Base-by-base conservation (phyloP, 2,329 filamentous ascomycete species). In the Claviceps africana region DNA sequence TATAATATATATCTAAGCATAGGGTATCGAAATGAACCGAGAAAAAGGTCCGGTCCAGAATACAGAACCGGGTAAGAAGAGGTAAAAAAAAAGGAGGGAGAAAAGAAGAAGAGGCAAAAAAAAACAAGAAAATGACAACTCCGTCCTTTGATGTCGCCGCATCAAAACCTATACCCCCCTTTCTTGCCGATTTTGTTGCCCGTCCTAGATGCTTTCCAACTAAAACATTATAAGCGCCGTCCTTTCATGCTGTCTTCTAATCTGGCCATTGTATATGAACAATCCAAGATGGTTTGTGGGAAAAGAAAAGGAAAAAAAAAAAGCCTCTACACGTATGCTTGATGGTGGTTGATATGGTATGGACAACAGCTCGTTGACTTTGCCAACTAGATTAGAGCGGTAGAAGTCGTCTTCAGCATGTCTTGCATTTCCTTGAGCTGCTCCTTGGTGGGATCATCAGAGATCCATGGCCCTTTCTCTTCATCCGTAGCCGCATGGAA, bases 401-500 rank as follows among this genome's bases (percentile, higher is more conserved):
- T 49, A 30, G 56, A 56, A 54, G 55, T 62, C 50, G 58, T 62
- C 49, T 67, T 62, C 54, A 67, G 65, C 59, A 74, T 71, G 60
- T 75, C 70, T 62, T 80, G 75, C 75, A 85, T 78, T 63, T 76
- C 72, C 64, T 77, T 72, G 55, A 81, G 64, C 62, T 84, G 76
- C 54, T 79, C 77, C 52, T 77, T 73, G 2, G 76, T 80, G 3
- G 83, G 78, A 63, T 88, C 85, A 56, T 89, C 83, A 0, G 82
- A 81, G 53, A 89, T 69, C 87, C 88, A 95, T 8, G 82, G 78
- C 1, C 90, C 91, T 67, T 88, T 90, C 74, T 96, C 90, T 59
- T 91, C 88, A 1, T 86, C 82, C 0, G 85, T 91, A 5, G 89
- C 85, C 55, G 76, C 76, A 59, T 83, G 82, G 63, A 97, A 83